phyloP scores from a whole-genome alignment of 805 yeast species.

The Myxozyma monticola region DNA sequence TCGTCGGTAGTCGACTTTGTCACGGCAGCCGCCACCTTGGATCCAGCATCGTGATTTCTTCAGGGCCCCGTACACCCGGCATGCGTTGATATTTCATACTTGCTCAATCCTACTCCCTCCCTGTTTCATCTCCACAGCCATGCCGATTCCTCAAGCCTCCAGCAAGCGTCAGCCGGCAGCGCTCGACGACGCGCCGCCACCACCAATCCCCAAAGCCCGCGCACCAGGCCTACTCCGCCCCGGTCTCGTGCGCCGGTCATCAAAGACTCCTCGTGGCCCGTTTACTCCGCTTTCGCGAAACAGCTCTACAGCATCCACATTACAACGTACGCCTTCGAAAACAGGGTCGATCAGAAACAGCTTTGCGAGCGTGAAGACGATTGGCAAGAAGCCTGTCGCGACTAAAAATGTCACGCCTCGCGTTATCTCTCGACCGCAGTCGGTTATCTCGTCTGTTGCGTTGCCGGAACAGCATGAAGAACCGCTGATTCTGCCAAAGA shows the following conservation, averaged over 20 bases:
- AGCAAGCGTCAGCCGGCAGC: no score
- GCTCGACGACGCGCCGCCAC: no score
- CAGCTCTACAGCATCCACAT: background rate
- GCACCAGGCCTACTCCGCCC: no score
- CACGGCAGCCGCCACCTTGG: background rate
- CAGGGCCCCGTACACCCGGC: no score
- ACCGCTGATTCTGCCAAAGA: background rate
- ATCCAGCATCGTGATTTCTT: no score
- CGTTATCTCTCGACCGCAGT: no score
- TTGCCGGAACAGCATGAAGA: background rate
- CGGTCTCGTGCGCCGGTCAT: conserved; percentile 2
- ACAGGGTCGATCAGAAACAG: background rate
- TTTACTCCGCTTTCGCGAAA: conserved; percentile 2
- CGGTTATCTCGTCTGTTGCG: background rate
- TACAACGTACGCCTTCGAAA: conserved; percentile 1
- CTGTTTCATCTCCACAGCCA: no score
- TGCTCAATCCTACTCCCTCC: no score
- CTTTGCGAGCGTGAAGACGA: background rate
- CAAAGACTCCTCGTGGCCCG: conserved; percentile 11
- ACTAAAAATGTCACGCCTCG: background rate
- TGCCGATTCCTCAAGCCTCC: no score
- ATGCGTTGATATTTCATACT: no score
- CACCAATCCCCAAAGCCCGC: no score
- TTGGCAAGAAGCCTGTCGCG: background rate
- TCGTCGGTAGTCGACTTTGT: no score